Evolutionary conservation across 73 alveolate species (phyloP).

Genomic region (Tetrahymena malaccensis): DNA sequence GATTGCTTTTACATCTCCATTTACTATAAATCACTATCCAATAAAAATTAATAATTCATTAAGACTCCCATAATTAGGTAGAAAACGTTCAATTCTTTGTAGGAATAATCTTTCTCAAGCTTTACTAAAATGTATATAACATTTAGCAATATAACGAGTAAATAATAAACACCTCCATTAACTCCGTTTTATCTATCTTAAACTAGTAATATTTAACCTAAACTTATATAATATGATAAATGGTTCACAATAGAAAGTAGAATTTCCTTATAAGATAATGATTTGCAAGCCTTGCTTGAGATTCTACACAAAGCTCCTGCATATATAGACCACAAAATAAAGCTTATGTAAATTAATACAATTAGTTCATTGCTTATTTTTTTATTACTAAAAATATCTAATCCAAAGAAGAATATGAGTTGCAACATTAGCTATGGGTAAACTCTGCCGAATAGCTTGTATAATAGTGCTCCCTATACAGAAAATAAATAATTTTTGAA

Average conservation of each 20-base stretch:
- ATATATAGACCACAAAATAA: not conserved
- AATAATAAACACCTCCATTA: not conserved
- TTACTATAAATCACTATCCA: not conserved
- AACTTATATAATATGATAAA: not conserved
- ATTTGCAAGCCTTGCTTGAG: not conserved
- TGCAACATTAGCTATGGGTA: not conserved
- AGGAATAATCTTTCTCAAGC: not conserved
- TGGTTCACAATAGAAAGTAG: not conserved
- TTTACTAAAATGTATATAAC: not conserved
- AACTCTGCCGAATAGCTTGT: not conserved
- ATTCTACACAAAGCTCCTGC: not conserved
- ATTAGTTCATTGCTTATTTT: too few species aligned
- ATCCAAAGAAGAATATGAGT: not conserved
- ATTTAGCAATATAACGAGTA: not conserved
- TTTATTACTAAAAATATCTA: not conserved
- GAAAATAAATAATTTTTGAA: too few species aligned
- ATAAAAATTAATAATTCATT: not conserved
- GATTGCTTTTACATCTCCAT: not conserved
- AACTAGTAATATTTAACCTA: too few species aligned
- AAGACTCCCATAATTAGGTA: not conserved
- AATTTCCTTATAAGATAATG: too few species aligned
- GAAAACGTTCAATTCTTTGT: not conserved
- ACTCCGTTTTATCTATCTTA: not conserved
- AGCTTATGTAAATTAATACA: too few species aligned
- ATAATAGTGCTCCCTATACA: not conserved